These are phyloP conservation scores for Fusarium drepaniforme DNA, from an alignment of 2,329 filamentous ascomycete genomes.

Conservation along the genomic window DNA sequence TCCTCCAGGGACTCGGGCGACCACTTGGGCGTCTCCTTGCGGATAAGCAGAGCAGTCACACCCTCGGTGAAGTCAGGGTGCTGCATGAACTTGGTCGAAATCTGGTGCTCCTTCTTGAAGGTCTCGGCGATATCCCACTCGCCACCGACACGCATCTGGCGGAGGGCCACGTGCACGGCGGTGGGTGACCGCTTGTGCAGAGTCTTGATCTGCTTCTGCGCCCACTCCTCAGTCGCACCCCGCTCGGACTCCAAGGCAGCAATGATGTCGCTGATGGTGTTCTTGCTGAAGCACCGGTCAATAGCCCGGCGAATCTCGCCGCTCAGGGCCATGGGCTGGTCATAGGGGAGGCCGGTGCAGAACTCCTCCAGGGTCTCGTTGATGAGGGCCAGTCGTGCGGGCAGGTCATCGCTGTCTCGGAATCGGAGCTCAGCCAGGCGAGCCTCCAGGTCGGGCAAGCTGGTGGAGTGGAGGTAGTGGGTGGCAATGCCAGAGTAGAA, in stretches of 20 bases:
- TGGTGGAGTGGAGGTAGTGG: conserved; percentile 94
- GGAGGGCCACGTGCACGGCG: conserved; percentile 84
- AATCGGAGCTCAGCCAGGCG: conserved; percentile 92
- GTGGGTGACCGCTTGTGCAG: conserved; percentile 86
- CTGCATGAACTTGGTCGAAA: conserved; percentile 89
- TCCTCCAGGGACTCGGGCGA: conserved; percentile 78
- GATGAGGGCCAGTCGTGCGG: conserved; percentile 77
- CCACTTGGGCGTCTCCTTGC: conserved; percentile 81
- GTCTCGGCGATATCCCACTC: conserved; percentile 86
- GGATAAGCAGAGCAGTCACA: conserved; percentile 83
- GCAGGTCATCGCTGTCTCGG: conserved; percentile 76
- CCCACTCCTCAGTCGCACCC: conserved; percentile 77
- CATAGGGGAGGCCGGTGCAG: conserved; percentile 83
- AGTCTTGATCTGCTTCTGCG: conserved; percentile 79
- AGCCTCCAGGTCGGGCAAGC: conserved; percentile 82
- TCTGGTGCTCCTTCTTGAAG: conserved; percentile 87
- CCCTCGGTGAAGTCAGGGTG: conserved; percentile 93
- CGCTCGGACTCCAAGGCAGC: conserved; percentile 69
- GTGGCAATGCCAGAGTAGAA: conserved; percentile 95
- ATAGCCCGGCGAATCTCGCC: conserved; percentile 83
- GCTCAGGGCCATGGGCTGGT: conserved; percentile 74
- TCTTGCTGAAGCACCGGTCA: conserved; percentile 82
- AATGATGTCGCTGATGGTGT: conserved; percentile 78
- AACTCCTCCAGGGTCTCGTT: conserved; percentile 94
- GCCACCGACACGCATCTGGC: conserved; percentile 82